phyloP scores from a whole-genome alignment of 2,329 filamentous ascomycete species.

The Immersiporthe knoxdaviesiana region DNA sequence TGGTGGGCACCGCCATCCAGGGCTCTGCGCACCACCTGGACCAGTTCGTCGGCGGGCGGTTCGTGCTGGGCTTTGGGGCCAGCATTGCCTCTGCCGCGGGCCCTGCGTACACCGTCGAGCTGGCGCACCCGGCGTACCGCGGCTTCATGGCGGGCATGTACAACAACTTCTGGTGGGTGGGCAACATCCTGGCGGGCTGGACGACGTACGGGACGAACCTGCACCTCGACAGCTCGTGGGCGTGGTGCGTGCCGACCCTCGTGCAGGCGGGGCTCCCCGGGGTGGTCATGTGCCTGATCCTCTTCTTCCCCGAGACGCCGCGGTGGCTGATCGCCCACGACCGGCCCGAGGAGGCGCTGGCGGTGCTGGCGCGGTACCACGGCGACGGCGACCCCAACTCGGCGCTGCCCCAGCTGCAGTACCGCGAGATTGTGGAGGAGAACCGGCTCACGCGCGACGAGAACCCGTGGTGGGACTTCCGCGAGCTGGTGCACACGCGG shows the following conservation, averaged over 20 bases:
- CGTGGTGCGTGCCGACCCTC: conserved; percentile 45
- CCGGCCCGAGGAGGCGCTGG: conserved; percentile 36
- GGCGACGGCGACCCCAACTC: conserved; percentile 45
- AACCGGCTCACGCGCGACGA: conserved; percentile 46
- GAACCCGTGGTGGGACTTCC: conserved; percentile 52
- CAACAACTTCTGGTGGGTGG: conserved; percentile 51
- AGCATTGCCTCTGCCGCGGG: conserved; percentile 51
- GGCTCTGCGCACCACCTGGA: conserved; percentile 42
- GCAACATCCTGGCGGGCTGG: conserved; percentile 55
- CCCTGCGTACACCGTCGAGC: conserved; percentile 51
- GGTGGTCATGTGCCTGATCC: conserved; percentile 39
- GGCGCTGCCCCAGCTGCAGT: conserved; percentile 44
- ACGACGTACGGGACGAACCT: conserved; percentile 49
- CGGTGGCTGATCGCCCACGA: conserved; percentile 39
- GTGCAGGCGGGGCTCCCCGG: conserved; percentile 49
- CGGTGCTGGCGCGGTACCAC: conserved; percentile 41
- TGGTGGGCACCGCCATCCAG: conserved; percentile 52
- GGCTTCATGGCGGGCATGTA: conserved; percentile 47
- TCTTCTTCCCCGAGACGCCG: conserved; percentile 41
- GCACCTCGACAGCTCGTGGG: conserved; percentile 44
- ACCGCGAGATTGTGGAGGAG: conserved; percentile 46
- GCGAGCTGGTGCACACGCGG: conserved; percentile 45
- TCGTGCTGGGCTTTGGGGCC: conserved; percentile 63
- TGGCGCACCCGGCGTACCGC: conserved; percentile 45
- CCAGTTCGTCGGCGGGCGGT: conserved; percentile 60